Percentiles rank a stretch among this genome's conserved stretches.
Evolutionary conservation across 2,329 filamentous ascomycete genomes (phyloP).

Genomic region (Alternaria ethzedia): DNA sequence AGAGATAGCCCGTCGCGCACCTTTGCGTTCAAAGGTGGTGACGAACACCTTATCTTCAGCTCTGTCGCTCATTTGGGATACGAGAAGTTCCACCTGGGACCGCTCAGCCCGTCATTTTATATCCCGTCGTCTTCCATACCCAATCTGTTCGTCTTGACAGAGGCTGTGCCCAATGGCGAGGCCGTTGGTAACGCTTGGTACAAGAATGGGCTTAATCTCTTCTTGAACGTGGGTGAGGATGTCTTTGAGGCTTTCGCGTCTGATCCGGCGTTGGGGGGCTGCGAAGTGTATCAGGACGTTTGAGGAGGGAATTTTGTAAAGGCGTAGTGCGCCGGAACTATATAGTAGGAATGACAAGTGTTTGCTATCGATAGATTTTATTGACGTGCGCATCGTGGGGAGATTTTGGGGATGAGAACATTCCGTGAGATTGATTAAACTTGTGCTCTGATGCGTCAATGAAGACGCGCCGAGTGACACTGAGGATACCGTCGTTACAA

Average conservation of each 20-base stretch:
- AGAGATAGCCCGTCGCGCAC: neutral
- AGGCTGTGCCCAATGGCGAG: neutral
- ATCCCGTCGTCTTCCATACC: neutral
- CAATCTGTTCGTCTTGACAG: neutral
- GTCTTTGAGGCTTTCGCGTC: neutral
- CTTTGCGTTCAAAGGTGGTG: neutral
- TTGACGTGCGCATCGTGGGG: no score
- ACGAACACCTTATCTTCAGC: neutral
- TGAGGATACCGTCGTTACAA: no score
- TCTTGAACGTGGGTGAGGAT: neutral
- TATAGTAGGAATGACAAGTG: no score
- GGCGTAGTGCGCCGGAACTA: no score
- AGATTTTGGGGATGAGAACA: no score
- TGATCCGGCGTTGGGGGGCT: neutral
- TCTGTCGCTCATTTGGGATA: neutral
- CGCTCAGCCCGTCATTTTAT: neutral
- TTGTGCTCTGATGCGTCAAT: no score
- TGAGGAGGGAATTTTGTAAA: neutral
- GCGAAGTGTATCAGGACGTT: neutral
- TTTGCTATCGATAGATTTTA: no score
- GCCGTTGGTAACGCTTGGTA: neutral
- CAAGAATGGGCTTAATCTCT: neutral
- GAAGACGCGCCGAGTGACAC: no score
- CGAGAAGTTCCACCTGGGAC: neutral
- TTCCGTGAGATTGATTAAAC: no score